Evolutionary conservation across 116 monocot genomes (phyloP), one percentile per base, ranked within the genome.

Genomic region (Posidonia oceanica): DNA sequence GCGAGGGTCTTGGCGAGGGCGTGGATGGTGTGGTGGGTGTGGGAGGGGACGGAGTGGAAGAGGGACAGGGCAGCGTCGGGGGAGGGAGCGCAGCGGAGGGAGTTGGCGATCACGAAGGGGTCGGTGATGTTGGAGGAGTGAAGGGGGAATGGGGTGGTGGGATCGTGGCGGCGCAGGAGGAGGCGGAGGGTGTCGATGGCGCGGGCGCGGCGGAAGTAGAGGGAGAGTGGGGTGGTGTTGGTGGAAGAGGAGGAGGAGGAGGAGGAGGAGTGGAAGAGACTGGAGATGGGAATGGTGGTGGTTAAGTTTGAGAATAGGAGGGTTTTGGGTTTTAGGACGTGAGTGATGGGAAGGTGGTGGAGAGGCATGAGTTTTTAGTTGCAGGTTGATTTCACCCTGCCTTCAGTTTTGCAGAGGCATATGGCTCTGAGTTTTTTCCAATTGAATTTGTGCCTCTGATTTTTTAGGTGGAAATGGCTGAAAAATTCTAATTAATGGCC

Each of bases 131-230:
- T n/a, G 23, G 72, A 52, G 67, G 80, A 66, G n/a, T 62, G 20
- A 14, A 65, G 66, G 36, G 73, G 58, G 75, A 72, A 63, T 17
- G 75, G 75, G 8, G 64, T n/a, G 53, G 77, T 63, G 23, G 75
- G 78, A 72, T 61, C 66, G 69, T 72, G 74, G 44, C 72, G 67
- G 65, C 71, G 88, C 68, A 88, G 89, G 69, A 77, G 86, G 73
- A 84, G 76, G 64, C 96, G 91, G 76, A 96, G 74, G 57, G 78
- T 67, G 80, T 91, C 88, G 72, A 96, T 96, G 69, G 83, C 76
- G 70, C 82, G 77, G n/a, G 84, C 89, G 64, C 87, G 86, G 59
- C 74, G 87, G 83, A 91, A 81, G 80, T 92, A 96, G 75, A 85
- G 72, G 53, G 80, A 8, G 52, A 96, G 69, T 7, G 73, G 62